phyloP scores from a whole-genome alignment of 1,284 basidiomycete genomes.

The Pholiota adiposa region DNA sequence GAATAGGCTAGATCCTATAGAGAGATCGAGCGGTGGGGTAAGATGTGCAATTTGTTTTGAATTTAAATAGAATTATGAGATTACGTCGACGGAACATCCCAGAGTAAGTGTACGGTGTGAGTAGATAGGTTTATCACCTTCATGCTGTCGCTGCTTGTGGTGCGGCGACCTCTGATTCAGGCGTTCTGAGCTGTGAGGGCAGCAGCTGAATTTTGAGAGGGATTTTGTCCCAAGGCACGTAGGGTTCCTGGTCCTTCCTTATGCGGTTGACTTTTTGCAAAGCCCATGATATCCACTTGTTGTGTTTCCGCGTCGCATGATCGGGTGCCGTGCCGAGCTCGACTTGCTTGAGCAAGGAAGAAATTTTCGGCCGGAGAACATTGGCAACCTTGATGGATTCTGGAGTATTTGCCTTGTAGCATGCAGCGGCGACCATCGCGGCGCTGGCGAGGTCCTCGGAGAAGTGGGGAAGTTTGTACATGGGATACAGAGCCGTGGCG shows the following conservation, averaged over 20 bases:
- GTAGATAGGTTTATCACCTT: background rate
- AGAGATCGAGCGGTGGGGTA: background rate
- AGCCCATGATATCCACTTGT: constrained; percentile 22
- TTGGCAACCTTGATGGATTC: constrained; percentile 45
- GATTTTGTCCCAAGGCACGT: constrained; percentile 8
- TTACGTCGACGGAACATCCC: constrained; percentile 1
- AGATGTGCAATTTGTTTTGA: background rate
- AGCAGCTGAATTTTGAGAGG: constrained; percentile 12
- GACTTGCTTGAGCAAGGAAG: constrained; percentile 33
- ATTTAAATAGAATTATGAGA: constrained; percentile 7
- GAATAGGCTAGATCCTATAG: background rate
- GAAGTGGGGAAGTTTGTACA: constrained; percentile 56
- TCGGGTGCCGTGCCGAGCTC: constrained; percentile 14
- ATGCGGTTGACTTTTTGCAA: constrained; percentile 17
- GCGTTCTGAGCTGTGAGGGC: background rate
- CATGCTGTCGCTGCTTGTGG: background rate
- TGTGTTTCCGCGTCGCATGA: constrained; percentile 14
- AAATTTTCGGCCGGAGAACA: constrained; percentile 42
- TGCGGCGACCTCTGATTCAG: background rate
- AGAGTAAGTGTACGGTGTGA: background rate
- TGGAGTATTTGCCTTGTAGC: constrained; percentile 44
- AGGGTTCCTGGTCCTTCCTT: constrained; percentile 3
- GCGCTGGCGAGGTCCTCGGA: constrained; percentile 59
- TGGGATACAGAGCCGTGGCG: constrained; percentile 41
- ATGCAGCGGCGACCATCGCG: constrained; percentile 59